phyloP scores from a whole-genome alignment of 257 asterid species.

The Thymus mandschuricus region DNA sequence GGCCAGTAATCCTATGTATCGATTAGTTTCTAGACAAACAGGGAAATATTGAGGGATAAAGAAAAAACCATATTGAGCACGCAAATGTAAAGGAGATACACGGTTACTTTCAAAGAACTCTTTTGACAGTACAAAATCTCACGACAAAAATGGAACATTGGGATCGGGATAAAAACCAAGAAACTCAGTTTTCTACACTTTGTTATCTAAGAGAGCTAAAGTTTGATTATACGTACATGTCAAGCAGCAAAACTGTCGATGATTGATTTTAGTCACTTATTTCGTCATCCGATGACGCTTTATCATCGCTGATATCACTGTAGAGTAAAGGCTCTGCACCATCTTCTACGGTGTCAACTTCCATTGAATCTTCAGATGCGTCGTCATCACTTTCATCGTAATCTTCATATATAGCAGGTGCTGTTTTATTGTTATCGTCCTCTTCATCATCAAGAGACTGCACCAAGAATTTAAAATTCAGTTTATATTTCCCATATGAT shows the following conservation, averaged over 20 bases:
- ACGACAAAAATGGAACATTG: background rate
- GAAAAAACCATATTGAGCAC: background rate
- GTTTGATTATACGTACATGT: slow-evolving; percentile 32
- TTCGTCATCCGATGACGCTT: slow-evolving; percentile 37
- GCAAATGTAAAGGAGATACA: background rate
- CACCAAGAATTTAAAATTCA: slow-evolving; percentile 4
- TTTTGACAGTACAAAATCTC: background rate
- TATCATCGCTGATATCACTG: slow-evolving; percentile 55
- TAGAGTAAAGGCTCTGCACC: slow-evolving; percentile 45
- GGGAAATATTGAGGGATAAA: no score
- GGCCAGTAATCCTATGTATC: no score
- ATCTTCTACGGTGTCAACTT: slow-evolving; percentile 56
- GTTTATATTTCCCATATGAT: background rate
- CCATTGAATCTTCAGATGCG: slow-evolving; percentile 70
- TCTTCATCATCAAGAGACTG: slow-evolving; percentile 66
- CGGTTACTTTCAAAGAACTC: background rate
- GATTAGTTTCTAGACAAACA: no score
- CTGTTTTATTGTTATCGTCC: slow-evolving; percentile 46
- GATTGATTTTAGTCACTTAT: slow-evolving; percentile 44
- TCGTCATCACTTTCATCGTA: slow-evolving; percentile 61
- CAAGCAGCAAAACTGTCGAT: slow-evolving; percentile 12
- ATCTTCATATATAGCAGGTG: slow-evolving; percentile 68
- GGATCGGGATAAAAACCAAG: background rate
- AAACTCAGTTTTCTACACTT: slow-evolving; percentile 21
- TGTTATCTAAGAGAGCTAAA: background rate